Evolutionary conservation across 1,284 basidiomycete species (phyloP).

Genomic region (Cryptococcus sp.): DNA sequence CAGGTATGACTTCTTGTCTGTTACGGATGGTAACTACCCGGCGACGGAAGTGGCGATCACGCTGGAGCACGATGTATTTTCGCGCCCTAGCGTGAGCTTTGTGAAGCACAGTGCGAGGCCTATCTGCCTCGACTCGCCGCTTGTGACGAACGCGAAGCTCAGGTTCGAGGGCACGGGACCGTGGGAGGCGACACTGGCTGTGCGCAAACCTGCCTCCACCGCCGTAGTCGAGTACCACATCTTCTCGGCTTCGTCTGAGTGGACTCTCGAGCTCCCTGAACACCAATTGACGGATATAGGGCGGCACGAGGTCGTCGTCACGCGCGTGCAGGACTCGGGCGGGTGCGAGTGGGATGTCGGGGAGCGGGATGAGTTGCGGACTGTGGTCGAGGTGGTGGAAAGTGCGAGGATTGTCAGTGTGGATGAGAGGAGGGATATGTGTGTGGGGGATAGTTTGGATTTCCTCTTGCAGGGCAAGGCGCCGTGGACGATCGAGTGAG

Average conservation of each 20-base stretch:
- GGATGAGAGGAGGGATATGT: conserved; percentile 73
- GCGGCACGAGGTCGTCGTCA: conserved; percentile 72
- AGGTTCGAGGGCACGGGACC: conserved; percentile 78
- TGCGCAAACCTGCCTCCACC: conserved; percentile 69
- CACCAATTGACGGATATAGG: conserved; percentile 74
- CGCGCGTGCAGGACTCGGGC: conserved; percentile 70
- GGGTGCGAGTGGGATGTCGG: conserved; percentile 61
- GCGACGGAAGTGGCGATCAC: conserved; percentile 51
- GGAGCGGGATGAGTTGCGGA: conserved; percentile 62
- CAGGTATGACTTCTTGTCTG: conserved; percentile 81
- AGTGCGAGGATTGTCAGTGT: conserved; percentile 87
- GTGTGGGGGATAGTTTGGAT: conserved; percentile 84
- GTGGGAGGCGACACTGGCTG: conserved; percentile 71
- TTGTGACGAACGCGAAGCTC: conserved; percentile 60
- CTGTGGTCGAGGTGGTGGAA: conserved; percentile 87
- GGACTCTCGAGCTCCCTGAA: conserved; percentile 70
- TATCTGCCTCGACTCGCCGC: conserved; percentile 64
- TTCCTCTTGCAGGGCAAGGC: conserved; percentile 92
- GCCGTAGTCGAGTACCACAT: conserved; percentile 61
- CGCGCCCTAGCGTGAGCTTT: conserved; percentile 73
- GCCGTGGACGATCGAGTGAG: conserved; percentile 89
- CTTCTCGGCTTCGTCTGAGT: conserved; percentile 58
- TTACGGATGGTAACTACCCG: conserved; percentile 84
- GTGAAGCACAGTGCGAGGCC: conserved; percentile 62
- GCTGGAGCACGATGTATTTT: conserved; percentile 79